phyloP scores from a whole-genome alignment of 257 asterid species.

The Nicotiana noctiflora region DNA sequence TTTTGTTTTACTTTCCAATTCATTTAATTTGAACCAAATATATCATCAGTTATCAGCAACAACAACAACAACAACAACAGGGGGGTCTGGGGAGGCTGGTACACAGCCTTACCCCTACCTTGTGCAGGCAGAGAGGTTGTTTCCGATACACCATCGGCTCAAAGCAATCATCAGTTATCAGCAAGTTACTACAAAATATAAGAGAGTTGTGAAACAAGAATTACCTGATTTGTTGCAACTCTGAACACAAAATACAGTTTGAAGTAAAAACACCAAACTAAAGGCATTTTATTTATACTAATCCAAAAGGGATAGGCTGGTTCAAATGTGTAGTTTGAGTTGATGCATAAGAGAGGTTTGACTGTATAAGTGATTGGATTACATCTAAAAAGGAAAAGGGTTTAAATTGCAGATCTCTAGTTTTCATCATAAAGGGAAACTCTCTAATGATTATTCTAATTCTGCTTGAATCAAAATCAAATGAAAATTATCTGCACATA shows the following conservation, averaged over 20 bases:
- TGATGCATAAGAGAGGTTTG: background rate
- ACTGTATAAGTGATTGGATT: background rate
- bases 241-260: background rate
- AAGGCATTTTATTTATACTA: background rate
- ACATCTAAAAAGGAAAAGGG: background rate
- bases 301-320: background rate
- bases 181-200: background rate
- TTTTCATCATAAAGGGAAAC: too few species aligned
- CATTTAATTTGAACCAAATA: background rate
- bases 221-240: background rate
- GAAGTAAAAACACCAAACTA: background rate
- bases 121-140: too few species aligned
- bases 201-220: background rate
- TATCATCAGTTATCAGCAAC: background rate
- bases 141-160: too few species aligned
- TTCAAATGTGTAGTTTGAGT: background rate
- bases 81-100: too few species aligned
- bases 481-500: too few species aligned
- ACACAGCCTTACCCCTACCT: too few species aligned
- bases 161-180: background rate
- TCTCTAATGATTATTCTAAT: too few species aligned
- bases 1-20: background rate
- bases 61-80: too few species aligned
- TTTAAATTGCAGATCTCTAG: background rate
- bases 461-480: too few species aligned